Base-by-base conservation (phyloP, 2,329 filamentous ascomycete species). In the Fusarium clavum region DNA sequence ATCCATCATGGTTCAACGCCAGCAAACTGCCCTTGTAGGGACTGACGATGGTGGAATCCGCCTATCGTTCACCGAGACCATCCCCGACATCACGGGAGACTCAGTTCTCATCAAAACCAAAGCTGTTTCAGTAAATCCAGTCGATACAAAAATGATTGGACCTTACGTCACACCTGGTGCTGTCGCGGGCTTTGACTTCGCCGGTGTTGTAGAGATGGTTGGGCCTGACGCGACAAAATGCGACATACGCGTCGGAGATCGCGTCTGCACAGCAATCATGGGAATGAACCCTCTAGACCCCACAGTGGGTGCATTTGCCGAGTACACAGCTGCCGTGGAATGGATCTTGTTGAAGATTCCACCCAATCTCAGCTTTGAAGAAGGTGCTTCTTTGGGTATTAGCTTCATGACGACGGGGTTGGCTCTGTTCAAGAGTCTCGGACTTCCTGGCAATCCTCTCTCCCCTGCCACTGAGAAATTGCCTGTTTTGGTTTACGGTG, bases 361-460 rank as follows among this genome's bases (percentile, higher is more conserved):
- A 2, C 79, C 82, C 5, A 54, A 52, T 56, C 6, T 70, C 3
- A 48, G 55, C 61, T 79, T 83, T 61, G 81, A 83, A 61, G 79
- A 87, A 63, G 85, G 83, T 0, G 80, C 85, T 0, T 82, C 81
- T 6, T 65, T 84, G 1, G 82, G 81, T 5, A 77, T 83, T 6
- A 81, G 80, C 16, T 69, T 83, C n/a, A 77, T 75, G n/a, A 86
- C 83, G 0, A 56, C 53, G 4, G 83, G 79, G 25, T 83, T 86
- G 73, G 82, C 79, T 1, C 77, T 86, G 18, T 86, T 85, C 74
- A 80, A 83, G 61, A 74, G 75, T 10, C 78, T 86, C 0, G 61
- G 76, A 30, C 75, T 69, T 0, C 41, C 58, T 0, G 53, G 53
- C 8, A 14, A 57, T 0, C 64, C 64, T 0, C 13, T 40, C 3